Percentiles rank a stretch among this genome's conserved stretches.
phyloP scores from a whole-genome alignment of 495 filamentous ascomycete species.

The Penicillium fimorum region DNA sequence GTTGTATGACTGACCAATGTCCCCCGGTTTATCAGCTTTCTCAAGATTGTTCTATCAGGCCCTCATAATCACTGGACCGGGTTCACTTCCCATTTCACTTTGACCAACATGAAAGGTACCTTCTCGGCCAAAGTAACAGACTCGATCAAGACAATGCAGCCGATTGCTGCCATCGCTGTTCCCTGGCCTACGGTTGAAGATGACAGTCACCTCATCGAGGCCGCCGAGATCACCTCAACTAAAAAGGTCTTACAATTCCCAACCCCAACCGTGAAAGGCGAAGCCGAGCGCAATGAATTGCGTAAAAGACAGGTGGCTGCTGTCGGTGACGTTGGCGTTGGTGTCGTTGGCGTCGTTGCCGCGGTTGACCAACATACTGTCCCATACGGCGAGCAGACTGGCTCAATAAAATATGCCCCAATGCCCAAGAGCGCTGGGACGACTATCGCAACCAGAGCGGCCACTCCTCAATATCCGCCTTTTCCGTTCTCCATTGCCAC shows the following conservation, averaged over 20 bases:
- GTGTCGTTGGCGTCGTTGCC: not conserved
- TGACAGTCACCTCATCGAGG: constrained; percentile 14
- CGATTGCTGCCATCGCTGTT: constrained; percentile 45
- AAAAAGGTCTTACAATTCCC: constrained; percentile 16
- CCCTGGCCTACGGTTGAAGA: constrained; percentile 9
- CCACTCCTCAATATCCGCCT: constrained; percentile 59
- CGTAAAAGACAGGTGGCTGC: constrained; percentile 31
- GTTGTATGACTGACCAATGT: constrained; percentile 9
- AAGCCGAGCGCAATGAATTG: constrained; percentile 24
- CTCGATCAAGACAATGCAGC: constrained; percentile 40
- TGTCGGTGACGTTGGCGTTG: not conserved
- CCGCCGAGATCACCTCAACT: constrained; percentile 8
- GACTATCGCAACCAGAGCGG: constrained; percentile 58
- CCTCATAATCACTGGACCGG: constrained; percentile 45
- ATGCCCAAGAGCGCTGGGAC: constrained; percentile 67
- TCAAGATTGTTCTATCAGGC: constrained; percentile 59
- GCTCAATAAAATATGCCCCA: constrained; percentile 66
- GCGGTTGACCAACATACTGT: constrained; percentile 42
- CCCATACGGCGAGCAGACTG: constrained; percentile 62
- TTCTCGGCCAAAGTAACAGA: constrained; percentile 48
- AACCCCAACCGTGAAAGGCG: constrained; percentile 11
- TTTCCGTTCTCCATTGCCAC: constrained; percentile 59
- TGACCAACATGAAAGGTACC: constrained; percentile 64
- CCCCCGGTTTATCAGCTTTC: constrained; percentile 49
- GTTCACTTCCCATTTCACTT: constrained; percentile 63